phyloP scores from a whole-genome alignment of 805 yeast genomes.

The Lipomyces sp. region DNA sequence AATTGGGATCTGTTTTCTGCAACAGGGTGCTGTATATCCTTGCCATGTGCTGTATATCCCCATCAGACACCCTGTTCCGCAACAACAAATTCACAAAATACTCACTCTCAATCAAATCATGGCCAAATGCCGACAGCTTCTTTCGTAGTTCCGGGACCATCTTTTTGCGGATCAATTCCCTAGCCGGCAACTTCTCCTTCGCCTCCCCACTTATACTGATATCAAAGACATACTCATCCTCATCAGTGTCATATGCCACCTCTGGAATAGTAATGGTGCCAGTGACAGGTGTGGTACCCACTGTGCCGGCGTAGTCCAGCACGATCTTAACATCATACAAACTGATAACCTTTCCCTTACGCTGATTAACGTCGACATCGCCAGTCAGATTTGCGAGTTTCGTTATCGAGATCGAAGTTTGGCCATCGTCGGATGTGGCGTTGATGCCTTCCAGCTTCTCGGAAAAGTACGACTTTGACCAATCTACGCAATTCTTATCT shows the following conservation, averaged over 20 bases:
- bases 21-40: constrained; percentile 83
- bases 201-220: constrained; percentile 66
- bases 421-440: constrained; percentile 46
- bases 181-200: constrained; percentile 52
- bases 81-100: constrained; percentile 27
- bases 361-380: constrained; percentile 94
- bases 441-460: constrained; percentile 60
- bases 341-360: constrained; percentile 95
- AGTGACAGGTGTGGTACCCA: constrained; percentile 51
- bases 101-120: constrained; percentile 63
- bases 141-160: constrained; percentile 74
- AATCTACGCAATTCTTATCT: constrained; percentile 91
- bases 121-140: constrained; percentile 68
- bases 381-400: constrained; percentile 75
- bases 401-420: constrained; percentile 47
- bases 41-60: constrained; percentile 57
- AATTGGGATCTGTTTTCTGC: constrained; percentile 63
- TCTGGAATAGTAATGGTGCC: constrained; percentile 90
- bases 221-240: constrained; percentile 83
- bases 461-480: constrained; percentile 81
- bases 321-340: constrained; percentile 79
- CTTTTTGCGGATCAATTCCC: constrained; percentile 56
- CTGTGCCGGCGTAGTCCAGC: constrained; percentile 59
- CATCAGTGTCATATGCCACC: constrained; percentile 87
- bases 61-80: not conserved